Conservation (phyloP, 108 stramenopile genomes). For the Cyclotella cryptica region DNA sequence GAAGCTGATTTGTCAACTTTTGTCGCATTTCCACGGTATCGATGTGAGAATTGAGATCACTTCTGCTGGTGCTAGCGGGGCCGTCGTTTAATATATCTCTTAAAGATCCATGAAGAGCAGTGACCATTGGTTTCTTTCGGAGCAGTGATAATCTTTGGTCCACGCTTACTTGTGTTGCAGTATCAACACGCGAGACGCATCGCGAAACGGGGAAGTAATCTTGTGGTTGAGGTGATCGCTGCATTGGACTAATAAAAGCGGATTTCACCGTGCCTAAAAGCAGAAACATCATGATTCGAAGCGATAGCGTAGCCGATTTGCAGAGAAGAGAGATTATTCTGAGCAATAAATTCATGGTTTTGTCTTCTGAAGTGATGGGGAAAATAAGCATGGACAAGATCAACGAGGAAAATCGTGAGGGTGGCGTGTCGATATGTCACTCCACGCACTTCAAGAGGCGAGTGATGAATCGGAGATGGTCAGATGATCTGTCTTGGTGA, state of each 20-base stretch:
- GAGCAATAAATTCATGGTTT: background rate
- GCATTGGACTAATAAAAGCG: background rate
- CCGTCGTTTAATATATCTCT: slow-evolving; percentile 43
- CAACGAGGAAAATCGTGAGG: too few relatives aligned
- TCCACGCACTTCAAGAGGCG: too few relatives aligned
- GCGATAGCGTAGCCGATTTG: slow-evolving; percentile 3
- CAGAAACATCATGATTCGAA: background rate
- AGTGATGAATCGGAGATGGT: too few relatives aligned
- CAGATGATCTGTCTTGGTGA: too few relatives aligned
- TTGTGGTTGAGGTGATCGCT: background rate
- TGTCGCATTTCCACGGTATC: slow-evolving; percentile 22
- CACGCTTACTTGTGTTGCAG: background rate
- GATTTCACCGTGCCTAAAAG: slow-evolving; percentile 6
- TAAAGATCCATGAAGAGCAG: slow-evolving; percentile 10
- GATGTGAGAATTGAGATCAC: slow-evolving; percentile 21
- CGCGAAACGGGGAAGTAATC: background rate
- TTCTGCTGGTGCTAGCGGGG: background rate
- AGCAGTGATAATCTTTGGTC: background rate
- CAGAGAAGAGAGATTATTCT: background rate
- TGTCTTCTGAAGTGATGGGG: background rate
- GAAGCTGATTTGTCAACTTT: slow-evolving; percentile 34
- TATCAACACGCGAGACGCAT: too few relatives aligned
- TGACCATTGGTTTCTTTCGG: background rate
- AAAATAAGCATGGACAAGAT: too few relatives aligned
- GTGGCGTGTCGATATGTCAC: too few relatives aligned